Base-by-base conservation (phyloP, 495 filamentous ascomycete genomes). In the Lichenothelia convexa region DNA sequence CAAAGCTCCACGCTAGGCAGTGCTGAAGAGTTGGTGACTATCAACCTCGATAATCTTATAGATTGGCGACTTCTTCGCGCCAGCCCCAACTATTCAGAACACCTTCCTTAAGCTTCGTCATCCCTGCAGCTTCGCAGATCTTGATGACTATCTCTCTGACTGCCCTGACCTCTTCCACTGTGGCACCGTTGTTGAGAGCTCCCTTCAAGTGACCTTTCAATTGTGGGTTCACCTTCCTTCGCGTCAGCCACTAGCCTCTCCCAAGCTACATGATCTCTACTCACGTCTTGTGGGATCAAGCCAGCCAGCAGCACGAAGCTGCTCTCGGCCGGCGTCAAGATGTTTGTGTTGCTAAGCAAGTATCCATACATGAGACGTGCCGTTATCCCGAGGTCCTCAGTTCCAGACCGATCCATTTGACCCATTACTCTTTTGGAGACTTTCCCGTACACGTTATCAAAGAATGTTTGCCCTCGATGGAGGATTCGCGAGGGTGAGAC, bases 261-360 rank as follows among this genome's bases (percentile, higher is more conserved):
- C n/a, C n/a, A n/a, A n/a, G n/a, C n/a, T n/a, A n/a, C n/a, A 16
- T 16, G 15, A 35, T 11, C 5, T 38, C 32, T n/a, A 42, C 54
- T 41, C 44, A 66, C 64, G 43, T 69, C 65, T 51, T 68, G 65
- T 11, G 64, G 64, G 24, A 70, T 61, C 38, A 73, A 39, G 4
- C 59, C 69, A n/a, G 68, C 67, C n/a, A 72, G 49, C 33, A 72
- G 45, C 18, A 69, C 59, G 41, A 59, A 65, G 34, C 65, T 69
- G 3, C 55, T 73, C 42, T 73, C 67, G 15, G 48, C 47, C 4
- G 55, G 32, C 17, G 42, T 58, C 16, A 72, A 47, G 12, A 73
- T 56, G 18, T 38, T 58, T 5, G 55, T 54, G 34, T 69, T 67
- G 45, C 60, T 65, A 18, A 70, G 42, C 9, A 70, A 43, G 37